Conservation (phyloP, 768 basidiomycete species). For the Stropharia rugosoannulata region DNA sequence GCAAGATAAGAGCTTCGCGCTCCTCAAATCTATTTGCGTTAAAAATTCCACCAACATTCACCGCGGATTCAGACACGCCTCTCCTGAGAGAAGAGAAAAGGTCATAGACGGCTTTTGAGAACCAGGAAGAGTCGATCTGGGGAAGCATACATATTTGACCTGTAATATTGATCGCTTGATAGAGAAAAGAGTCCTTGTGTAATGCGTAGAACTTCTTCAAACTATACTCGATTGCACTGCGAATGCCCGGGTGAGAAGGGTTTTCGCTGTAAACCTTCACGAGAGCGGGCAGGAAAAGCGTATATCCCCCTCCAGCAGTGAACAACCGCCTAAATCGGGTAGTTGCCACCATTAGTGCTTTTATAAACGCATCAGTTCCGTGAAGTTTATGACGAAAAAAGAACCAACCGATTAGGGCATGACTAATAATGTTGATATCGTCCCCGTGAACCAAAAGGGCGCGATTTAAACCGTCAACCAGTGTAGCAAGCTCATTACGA, state of each 20-base stretch:
- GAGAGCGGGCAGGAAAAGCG: slow-evolving; percentile 71
- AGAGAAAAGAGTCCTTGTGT: slow-evolving; percentile 72
- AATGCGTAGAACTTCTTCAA: slow-evolving; percentile 71
- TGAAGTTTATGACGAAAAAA: background rate
- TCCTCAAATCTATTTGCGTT: slow-evolving; percentile 64
- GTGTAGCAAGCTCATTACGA: slow-evolving; percentile 60
- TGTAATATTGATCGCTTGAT: slow-evolving; percentile 67
- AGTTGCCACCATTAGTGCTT: slow-evolving; percentile 73
- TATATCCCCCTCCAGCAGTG: slow-evolving; percentile 68
- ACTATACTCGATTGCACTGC: slow-evolving; percentile 68
- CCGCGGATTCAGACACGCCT: slow-evolving; percentile 34
- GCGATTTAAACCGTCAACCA: slow-evolving; percentile 71
- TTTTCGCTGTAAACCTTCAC: slow-evolving; percentile 70
- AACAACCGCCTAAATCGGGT: slow-evolving; percentile 79
- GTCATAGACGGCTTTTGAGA: slow-evolving; percentile 54
- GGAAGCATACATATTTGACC: slow-evolving; percentile 53
- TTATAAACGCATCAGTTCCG: background rate
- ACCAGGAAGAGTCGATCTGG: slow-evolving; percentile 45
- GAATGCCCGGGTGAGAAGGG: slow-evolving; percentile 54
- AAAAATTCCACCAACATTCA: slow-evolving; percentile 68
- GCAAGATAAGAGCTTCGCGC: slow-evolving; percentile 66
- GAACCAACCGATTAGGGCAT: slow-evolving; percentile 65
- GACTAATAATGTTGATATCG: slow-evolving; percentile 76
- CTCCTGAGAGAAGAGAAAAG: slow-evolving; percentile 59
- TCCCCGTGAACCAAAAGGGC: slow-evolving; percentile 67